Conservation (phyloP, 495 filamentous ascomycete species). For the Entonaema liquescens region DNA sequence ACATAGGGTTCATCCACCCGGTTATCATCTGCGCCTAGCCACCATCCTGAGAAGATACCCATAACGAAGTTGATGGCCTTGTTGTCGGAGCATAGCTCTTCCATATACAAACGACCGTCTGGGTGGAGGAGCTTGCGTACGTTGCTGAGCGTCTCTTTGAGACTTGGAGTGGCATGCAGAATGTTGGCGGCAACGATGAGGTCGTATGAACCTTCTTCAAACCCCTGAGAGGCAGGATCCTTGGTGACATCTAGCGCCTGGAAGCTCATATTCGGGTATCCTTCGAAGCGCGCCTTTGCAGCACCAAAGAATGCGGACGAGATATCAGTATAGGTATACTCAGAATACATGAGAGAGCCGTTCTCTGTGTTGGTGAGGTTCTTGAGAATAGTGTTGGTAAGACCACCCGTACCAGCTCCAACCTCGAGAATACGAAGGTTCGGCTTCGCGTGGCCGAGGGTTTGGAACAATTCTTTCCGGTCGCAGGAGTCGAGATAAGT, state of each 20-base stretch:
- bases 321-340: constrained; percentile 64
- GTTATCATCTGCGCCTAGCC: constrained; percentile 56
- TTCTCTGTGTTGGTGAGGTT: constrained; percentile 4
- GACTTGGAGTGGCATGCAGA: constrained; percentile 58
- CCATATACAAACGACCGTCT: constrained; percentile 60
- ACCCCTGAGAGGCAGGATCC: constrained; percentile 55
- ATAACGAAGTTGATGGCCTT: constrained; percentile 49
- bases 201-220: constrained; percentile 55
- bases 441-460: not conserved
- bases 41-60: constrained; percentile 60
- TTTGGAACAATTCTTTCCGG: not conserved
- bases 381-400: constrained; percentile 49
- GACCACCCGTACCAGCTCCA: constrained; percentile 54
- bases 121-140: constrained; percentile 59
- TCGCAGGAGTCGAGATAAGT: not conserved
- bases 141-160: constrained; percentile 54
- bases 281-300: constrained; percentile 29
- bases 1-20: not conserved
- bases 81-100: constrained; percentile 55
- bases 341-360: constrained; percentile 28
- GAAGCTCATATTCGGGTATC: constrained; percentile 55
- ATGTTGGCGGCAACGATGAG: constrained; percentile 57
- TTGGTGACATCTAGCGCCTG: constrained; percentile 50
- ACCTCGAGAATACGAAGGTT: constrained; percentile 1
- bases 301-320: constrained; percentile 53